These are phyloP conservation scores for Cyberlindnera bimundalis DNA, from an alignment of 805 yeast genomes.

Conservation along the genomic window DNA sequence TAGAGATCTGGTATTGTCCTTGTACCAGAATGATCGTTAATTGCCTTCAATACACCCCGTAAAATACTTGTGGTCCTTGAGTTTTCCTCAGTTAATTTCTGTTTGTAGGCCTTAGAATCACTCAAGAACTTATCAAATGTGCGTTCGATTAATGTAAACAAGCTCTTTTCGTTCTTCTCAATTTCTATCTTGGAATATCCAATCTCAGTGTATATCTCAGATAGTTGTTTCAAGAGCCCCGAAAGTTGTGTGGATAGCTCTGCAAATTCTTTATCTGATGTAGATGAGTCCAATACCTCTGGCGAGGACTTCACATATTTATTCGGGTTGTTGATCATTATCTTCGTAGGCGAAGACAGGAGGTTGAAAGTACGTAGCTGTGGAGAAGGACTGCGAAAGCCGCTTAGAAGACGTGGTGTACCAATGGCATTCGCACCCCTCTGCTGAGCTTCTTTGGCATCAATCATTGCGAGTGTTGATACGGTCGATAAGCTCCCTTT, in stretches of 20 bases:
- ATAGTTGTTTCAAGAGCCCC: constrained; percentile 35
- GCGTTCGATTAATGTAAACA: constrained; percentile 46
- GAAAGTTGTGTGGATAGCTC: constrained; percentile 20
- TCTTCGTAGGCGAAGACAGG: constrained; percentile 27
- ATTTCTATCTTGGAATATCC: constrained; percentile 54
- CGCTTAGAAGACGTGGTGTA: constrained; percentile 5
- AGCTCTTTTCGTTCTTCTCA: constrained; percentile 43
- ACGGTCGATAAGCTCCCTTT: too few relatives aligned
- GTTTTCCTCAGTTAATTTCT: constrained; percentile 30
- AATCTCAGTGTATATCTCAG: constrained; percentile 45
- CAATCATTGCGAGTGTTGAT: background rate
- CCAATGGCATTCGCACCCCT: background rate
- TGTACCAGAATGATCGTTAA: constrained; percentile 36
- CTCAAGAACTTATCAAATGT: constrained; percentile 43
- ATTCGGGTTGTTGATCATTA: constrained; percentile 12
- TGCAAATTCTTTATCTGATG: constrained; percentile 12
- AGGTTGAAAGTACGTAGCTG: constrained; percentile 17
- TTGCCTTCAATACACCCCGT: constrained; percentile 30
- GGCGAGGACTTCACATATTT: constrained; percentile 11
- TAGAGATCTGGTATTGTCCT: constrained; percentile 40
- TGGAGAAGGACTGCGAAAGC: constrained; percentile 18
- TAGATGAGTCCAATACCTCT: background rate
- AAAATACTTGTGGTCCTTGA: constrained; percentile 26
- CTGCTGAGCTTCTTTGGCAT: background rate
- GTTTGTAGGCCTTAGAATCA: constrained; percentile 36